Conservation (phyloP, 495 filamentous ascomycete species). For the Thozetella sp. region DNA sequence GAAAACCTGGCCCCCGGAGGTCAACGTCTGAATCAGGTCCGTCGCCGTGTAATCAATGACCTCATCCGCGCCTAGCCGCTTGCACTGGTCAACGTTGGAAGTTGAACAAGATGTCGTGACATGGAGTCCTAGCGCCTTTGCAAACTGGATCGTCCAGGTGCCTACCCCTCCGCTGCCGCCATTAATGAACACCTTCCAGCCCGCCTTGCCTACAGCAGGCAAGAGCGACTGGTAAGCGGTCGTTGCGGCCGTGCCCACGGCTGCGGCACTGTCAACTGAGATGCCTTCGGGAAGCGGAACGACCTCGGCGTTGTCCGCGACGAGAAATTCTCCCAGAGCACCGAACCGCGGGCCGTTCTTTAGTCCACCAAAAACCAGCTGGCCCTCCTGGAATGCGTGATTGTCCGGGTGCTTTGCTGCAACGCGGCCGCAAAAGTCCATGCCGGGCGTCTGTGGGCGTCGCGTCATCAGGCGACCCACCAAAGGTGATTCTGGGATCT, state of each 20-base stretch:
- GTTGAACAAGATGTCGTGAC: slow-evolving; percentile 60
- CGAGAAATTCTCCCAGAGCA: background rate
- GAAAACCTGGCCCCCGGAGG: background rate
- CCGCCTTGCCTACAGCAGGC: slow-evolving; percentile 42
- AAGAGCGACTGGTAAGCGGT: slow-evolving; percentile 58
- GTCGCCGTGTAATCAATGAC: slow-evolving; percentile 61
- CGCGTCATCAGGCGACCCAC: slow-evolving; percentile 34
- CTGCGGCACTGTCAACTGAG: slow-evolving; percentile 43
- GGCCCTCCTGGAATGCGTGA: slow-evolving; percentile 35
- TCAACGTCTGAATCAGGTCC: slow-evolving; percentile 31
- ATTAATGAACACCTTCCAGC: slow-evolving; percentile 62
- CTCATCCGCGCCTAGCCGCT: slow-evolving; percentile 59
- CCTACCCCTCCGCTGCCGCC: slow-evolving; percentile 46
- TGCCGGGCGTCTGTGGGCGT: slow-evolving; percentile 48
- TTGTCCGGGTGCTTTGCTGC: slow-evolving; percentile 32
- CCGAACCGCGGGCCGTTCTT: background rate
- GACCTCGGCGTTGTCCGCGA: background rate
- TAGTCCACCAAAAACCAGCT: slow-evolving; percentile 46
- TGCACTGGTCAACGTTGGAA: slow-evolving; percentile 54
- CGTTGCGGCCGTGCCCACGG: slow-evolving; percentile 51
- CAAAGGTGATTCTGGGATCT: slow-evolving; percentile 51
- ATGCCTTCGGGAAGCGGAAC: slow-evolving; percentile 51
- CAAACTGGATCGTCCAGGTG: slow-evolving; percentile 52
- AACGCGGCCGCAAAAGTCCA: slow-evolving; percentile 62
- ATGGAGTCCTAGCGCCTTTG: slow-evolving; percentile 56